These are phyloP conservation scores for Globisporangium takayamanum DNA, from an alignment of 352 stramenopile genomes.

Conservation along the genomic window DNA sequence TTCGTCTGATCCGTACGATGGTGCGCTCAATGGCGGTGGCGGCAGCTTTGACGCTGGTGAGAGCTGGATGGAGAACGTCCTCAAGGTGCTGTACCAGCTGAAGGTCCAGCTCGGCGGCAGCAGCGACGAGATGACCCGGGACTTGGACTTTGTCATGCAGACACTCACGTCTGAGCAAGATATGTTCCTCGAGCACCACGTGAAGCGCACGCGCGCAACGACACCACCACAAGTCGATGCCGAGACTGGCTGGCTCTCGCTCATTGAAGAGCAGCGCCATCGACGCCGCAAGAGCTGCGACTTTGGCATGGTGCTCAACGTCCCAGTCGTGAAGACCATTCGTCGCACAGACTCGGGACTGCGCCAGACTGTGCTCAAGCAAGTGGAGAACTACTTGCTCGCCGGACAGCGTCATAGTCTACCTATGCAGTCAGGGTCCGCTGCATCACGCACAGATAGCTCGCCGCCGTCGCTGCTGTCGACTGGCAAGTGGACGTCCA, in stretches of 20 bases:
- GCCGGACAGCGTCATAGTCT: conserved; percentile 8
- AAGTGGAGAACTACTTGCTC: conserved; percentile 44
- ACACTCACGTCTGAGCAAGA: conserved; percentile 61
- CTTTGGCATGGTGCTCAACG: conserved; percentile 9
- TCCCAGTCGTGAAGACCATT: conserved; percentile 23
- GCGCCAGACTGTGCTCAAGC: conserved; percentile 40
- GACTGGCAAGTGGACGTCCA: conserved; percentile 29
- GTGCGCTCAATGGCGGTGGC: not conserved
- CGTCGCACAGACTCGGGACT: conserved; percentile 45
- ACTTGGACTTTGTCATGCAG: conserved; percentile 66
- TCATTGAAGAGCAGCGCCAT: conserved; percentile 48
- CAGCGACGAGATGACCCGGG: conserved; percentile 28
- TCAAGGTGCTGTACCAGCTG: conserved; percentile 45
- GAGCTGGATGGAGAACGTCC: conserved; percentile 70
- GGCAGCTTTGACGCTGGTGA: conserved; percentile 30
- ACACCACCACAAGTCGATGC: conserved; percentile 17
- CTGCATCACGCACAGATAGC: not conserved
- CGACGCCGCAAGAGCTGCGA: conserved; percentile 31
- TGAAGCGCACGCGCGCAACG: conserved; percentile 10
- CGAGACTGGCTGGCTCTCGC: conserved; percentile 32
- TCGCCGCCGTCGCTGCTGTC: conserved; percentile 3
- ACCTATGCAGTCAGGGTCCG: too few species aligned
- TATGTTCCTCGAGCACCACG: conserved; percentile 34
- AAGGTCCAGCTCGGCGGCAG: conserved; percentile 27
- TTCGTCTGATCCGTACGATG: not conserved